Base-by-base conservation (phyloP, 768 basidiomycete species). In the Pleurotus cornucopiae region DNA sequence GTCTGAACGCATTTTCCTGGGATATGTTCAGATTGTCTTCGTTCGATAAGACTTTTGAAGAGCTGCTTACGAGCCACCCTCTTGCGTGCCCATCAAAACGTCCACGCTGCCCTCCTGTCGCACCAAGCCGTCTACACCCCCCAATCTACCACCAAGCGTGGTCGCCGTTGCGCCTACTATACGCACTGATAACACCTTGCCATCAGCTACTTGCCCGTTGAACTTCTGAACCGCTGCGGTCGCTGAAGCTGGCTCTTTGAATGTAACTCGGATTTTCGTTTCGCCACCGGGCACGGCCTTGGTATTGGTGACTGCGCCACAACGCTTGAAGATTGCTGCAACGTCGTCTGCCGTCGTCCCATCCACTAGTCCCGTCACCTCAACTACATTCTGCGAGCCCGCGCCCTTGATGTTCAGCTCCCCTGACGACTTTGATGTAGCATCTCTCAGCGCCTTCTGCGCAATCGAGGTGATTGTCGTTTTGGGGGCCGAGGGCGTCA, bases 311-410 rank as follows among this genome's bases (percentile, higher is more conserved):
- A 89, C 83, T 16, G 81, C 71, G 5, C 89, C 89, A 62, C 90
- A 90, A 20, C 86, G 83, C 60, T 86, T 85, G 77, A 94, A 94
- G 54, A 92, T 92, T 21, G 91, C 89, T 66, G 84, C 81, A 47
- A 94, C 91, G 67, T 94, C 91, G 13, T 88, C 90, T 13, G 87
- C 78, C 6, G 88, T 91, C 21, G 91, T 93, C 1, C 91, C 91
- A 9, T 71, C 71, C 7, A 86, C 87, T 20, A 94, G 70, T 2
- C 88, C 89, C 2, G 82, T 75, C 20, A 94, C 85, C 65, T 91
- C 82, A 0, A 94, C 83, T 37, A 88, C 82, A 61, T 89, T 89
- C 40, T 77, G 70, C 23, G 68, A 61, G 1, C 73, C 61, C 6
- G 88, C 88, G 12, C 88, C 88, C 67, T 88, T 89, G 71, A 91